A percentile compares a stretch with the other conserved stretches of the same genome.
These are phyloP conservation scores for Phoma sp. DNA, from an alignment of 2,329 filamentous ascomycete species.

Conservation along the genomic window DNA sequence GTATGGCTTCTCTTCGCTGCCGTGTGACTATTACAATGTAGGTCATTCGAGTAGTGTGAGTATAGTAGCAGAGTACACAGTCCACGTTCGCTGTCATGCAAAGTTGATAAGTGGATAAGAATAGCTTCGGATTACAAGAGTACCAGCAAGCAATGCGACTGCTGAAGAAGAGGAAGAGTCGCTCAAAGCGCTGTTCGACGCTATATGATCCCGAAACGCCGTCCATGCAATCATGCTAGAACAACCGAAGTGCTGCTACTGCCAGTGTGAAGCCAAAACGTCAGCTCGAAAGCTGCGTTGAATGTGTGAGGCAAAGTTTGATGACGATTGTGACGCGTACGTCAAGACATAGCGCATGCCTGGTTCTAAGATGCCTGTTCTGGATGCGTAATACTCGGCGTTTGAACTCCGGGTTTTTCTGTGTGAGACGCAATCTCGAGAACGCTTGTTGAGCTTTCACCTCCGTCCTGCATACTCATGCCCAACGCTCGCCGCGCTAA, in stretches of 20 bases:
- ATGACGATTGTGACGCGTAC: not conserved
- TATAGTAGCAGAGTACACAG: not conserved
- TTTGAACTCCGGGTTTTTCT: slow-evolving; percentile 51
- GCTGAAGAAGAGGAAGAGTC: not conserved
- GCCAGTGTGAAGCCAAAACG: not conserved
- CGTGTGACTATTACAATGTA: not conserved
- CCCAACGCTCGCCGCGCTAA: slow-evolving; percentile 47
- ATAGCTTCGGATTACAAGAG: not conserved
- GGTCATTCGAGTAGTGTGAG: not conserved
- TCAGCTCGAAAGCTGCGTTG: not conserved
- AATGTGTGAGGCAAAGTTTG: not conserved
- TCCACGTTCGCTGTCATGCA: not conserved
- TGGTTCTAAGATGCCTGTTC: slow-evolving; percentile 18
- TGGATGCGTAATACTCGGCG: slow-evolving; percentile 41
- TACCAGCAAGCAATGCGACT: slow-evolving; percentile 1
- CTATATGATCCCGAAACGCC: slow-evolving; percentile 4
- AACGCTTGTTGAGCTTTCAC: slow-evolving; percentile 48
- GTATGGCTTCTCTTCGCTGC: not conserved
- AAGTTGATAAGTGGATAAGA: not conserved
- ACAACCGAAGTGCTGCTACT: not conserved
- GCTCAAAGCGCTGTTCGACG: not conserved
- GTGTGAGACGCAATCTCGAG: slow-evolving; percentile 49
- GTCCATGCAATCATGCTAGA: slow-evolving; percentile 11
- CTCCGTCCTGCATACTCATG: slow-evolving; percentile 46
- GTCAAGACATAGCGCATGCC: not conserved